A percentile compares a stretch with the other conserved stretches of the same genome.
phyloP scores from a whole-genome alignment of 1,139 yeast genomes.

The Zygoascus meyerae region DNA sequence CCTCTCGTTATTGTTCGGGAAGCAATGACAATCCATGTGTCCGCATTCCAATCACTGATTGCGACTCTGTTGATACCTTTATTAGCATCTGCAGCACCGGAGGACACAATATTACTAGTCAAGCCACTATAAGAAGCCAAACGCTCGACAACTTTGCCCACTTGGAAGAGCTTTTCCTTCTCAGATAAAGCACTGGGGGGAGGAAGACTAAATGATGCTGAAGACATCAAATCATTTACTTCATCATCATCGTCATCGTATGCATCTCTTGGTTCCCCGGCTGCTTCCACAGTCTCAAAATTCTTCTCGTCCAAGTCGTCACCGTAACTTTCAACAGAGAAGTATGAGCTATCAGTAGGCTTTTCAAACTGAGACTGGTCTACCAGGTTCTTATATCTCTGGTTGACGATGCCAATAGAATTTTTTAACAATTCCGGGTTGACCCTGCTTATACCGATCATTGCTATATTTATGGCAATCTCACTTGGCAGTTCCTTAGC shows the following conservation, averaged over 20 bases:
- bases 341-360: slow-evolving; percentile 13
- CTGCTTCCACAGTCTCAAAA: slow-evolving; percentile 23
- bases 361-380: slow-evolving; percentile 25
- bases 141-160: slow-evolving; percentile 27
- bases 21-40: slow-evolving; percentile 72
- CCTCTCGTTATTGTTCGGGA: slow-evolving; percentile 82
- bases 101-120: slow-evolving; percentile 17
- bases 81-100: slow-evolving; percentile 23
- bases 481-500: slow-evolving; percentile 61
- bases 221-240: slow-evolving; percentile 20
- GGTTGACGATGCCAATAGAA: slow-evolving; percentile 61
- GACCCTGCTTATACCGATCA: slow-evolving; percentile 54
- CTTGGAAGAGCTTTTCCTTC: slow-evolving; percentile 24
- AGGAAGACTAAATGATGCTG: slow-evolving; percentile 50
- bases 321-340: slow-evolving; percentile 23
- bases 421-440: slow-evolving; percentile 52
- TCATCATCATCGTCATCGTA: slow-evolving; percentile 20
- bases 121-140: slow-evolving; percentile 26
- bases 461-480: slow-evolving; percentile 58
- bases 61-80: slow-evolving; percentile 33
- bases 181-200: slow-evolving; percentile 38
- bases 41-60: slow-evolving; percentile 51
- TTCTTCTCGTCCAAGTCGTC: slow-evolving; percentile 21
- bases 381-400: slow-evolving; percentile 48
- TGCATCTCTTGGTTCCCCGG: slow-evolving; percentile 19